Evolutionary conservation across 495 filamentous ascomycete genomes (phyloP), one percentile per base, ranked within the genome.

Genomic region (Thermothielavioides terrestris): DNA sequence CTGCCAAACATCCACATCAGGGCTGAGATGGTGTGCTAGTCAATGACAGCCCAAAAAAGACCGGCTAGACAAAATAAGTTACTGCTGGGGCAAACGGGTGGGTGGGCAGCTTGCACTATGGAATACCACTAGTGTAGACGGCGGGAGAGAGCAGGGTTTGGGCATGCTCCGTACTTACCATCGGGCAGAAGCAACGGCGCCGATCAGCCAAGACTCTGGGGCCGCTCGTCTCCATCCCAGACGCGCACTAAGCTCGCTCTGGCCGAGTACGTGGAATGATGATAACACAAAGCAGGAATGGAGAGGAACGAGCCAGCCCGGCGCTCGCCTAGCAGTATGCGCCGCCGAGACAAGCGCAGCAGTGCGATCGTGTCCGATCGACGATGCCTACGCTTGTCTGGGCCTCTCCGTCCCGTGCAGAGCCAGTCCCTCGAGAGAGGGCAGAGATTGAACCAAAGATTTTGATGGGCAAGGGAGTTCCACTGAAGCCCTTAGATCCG

Each of bases 201-300:
- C 50, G 49, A 60, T 56, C 53, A 45, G 53, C 46, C 47, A 53
- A 54, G 42, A 46, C 20, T 31, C 32, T 38, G 47, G 48, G 49
- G 44, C 23, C 23, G 23, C 26, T 23, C 17, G 25, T 23, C 49
- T 35, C 18, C 18, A 37, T 26, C 22, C 14, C 37, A 2, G 32
- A 36, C 41, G 28, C 31, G 23, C 35, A 10, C 28, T 26, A 30
- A n/a, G n/a, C n/a, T n/a, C n/a, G n/a, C 22, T 36, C 42, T 48
- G 39, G 15, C 23, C 44, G 17, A 42, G 17, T 20, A 27, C 27
- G 6, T 42, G 51, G 51, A 48, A 53, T 53, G 44, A 36, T 22
- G 36, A 53, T n/a, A 48, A 28, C 17, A 30, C 30, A 18, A 31
- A 22, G 22, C 20, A 53, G 44, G 51, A 48, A 53, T 48, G 50